Evolutionary conservation across 345 rosid species (phyloP), one percentile per base, ranked within the genome.

Genomic region (Citrus cavaleriei): DNA sequence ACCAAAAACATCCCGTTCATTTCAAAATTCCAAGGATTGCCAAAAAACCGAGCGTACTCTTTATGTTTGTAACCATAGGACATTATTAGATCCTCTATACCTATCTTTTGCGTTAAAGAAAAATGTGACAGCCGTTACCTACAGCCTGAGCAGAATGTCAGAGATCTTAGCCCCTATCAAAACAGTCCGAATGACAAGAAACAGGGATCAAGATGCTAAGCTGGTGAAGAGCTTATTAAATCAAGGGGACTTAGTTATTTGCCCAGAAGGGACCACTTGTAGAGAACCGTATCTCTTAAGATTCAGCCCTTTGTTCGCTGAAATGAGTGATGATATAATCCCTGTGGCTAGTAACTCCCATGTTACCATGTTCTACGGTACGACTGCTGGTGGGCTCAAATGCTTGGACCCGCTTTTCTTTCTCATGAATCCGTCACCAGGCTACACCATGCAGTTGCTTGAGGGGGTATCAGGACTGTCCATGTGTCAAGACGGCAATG

Each of bases 221-320:
- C 80, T 88, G 66, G 90, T 94, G 89, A 76, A 78, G 65, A 78
- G 57, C 37, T 59, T 91, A 9, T 79, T 92, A 18, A 77, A 73
- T 5, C 84, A 87, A 78, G 94, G 92, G 32, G 91, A 92, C 78
- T 83, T 94, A 2, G 95, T 89, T 5, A 88, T 92, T 57, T 94
- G 94, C 46, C 98, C 97, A 0, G 98, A 94, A 86, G 98, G 98
- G 42, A 92, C 98, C 64, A 94, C 98, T 12, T 91, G 97, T 61
- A 83, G 98, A 74, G 95, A 94, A 69, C 94, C 95, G 18, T 86
- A 83, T 80, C 85, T 94, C 42, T 88, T 92, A 10, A 79, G 97
- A 62, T 92, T 94, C 81, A 92, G 97, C 76, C 94, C 98, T 19
- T 71, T 91, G 77, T 94, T 94, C 61, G 80, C 93, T 0, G 97